Evolutionary conservation across 1,139 yeast species (phyloP).

Genomic region (Yamadazyma diospyri): DNA sequence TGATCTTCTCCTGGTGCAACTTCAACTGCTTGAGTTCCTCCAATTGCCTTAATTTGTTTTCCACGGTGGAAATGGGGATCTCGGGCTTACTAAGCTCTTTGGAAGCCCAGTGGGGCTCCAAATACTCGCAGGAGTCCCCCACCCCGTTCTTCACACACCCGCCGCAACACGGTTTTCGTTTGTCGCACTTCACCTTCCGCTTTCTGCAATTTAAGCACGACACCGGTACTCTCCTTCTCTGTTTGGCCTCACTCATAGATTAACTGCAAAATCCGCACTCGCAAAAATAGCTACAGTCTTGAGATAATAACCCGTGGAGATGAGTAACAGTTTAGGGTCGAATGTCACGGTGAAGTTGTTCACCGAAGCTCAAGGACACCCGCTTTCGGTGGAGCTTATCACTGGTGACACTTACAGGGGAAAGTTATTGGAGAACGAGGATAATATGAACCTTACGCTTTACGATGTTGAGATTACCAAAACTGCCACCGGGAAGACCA

Average conservation of each 20-base stretch:
- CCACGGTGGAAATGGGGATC: neutral
- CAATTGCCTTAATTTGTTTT: conserved; percentile 14
- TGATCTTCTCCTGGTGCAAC: conserved; percentile 21
- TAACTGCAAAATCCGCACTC: conserved; percentile 1
- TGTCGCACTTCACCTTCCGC: conserved; percentile 46
- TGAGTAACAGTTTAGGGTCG: neutral
- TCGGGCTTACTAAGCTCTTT: conserved; percentile 1
- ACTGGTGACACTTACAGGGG: conserved; percentile 91
- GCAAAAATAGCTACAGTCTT: neutral
- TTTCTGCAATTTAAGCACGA: conserved; percentile 42
- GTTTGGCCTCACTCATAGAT: conserved; percentile 11
- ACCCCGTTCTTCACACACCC: conserved; percentile 44
- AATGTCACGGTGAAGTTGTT: conserved; percentile 74
- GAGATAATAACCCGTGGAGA: neutral
- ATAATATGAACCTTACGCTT: conserved; percentile 89
- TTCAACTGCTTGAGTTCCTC: conserved; percentile 23
- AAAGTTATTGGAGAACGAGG: conserved; percentile 78
- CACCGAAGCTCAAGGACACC: conserved; percentile 88
- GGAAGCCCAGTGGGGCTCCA: conserved; percentile 40
- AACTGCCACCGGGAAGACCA: conserved; percentile 60
- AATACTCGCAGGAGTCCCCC: conserved; percentile 39
- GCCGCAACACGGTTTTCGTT: conserved; percentile 40
- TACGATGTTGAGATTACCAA: conserved; percentile 80
- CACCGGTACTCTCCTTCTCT: conserved; percentile 38
- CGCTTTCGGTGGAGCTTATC: conserved; percentile 75